Base-by-base conservation (phyloP, 805 yeast species). In the Priceomyces melissophilus region DNA sequence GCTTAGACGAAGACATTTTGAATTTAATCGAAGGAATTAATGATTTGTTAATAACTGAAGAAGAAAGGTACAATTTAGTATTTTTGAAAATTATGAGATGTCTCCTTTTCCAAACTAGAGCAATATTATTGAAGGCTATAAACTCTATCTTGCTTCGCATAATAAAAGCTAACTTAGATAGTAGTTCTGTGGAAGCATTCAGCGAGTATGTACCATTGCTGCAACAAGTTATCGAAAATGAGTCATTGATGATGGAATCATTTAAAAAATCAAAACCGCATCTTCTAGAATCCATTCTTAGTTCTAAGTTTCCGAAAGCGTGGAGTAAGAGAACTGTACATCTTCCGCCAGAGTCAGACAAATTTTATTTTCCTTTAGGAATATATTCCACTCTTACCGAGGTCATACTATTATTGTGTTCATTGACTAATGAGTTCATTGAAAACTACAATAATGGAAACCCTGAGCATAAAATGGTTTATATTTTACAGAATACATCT, bases 351-450 rank as follows among this genome's bases (percentile, higher is more conserved):
- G 45, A 49, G 1, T 34, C 47, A 3, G 60, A 57, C 32, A 40
- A 44, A 14, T 68, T 54, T 45, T 69, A 58, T 43, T 47, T 69
- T 25, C 75, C 75, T 0, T 44, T 69, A 33, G 73, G 73, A 2
- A 43, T 55, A 8, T 63, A 67, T 40, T 55, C 72, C 11, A 59
- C 57, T 29, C 42, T 69, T 20, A 48, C 50, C 8, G 73, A 69
- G 43, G 55, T 60, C 8, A 47, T 55, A 28, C 61, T 63, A 10
- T 57, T 65, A 31, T 49, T 67, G 41, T 58, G 45, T 44, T 46
- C 55, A 23, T 54, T 64, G 36, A 43, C 62, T 20, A 50, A 54
- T 25, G 75, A 67, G 37, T 61, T 65, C 38, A 54, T 54, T 31
- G 67, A 60, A 12, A 30, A 37, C n/a, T 32, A 14, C 20, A 30